Evolutionary conservation across 306 rosid genomes (phyloP), one percentile per base, ranked within the genome.

Genomic region (Canavalia gladiata): DNA sequence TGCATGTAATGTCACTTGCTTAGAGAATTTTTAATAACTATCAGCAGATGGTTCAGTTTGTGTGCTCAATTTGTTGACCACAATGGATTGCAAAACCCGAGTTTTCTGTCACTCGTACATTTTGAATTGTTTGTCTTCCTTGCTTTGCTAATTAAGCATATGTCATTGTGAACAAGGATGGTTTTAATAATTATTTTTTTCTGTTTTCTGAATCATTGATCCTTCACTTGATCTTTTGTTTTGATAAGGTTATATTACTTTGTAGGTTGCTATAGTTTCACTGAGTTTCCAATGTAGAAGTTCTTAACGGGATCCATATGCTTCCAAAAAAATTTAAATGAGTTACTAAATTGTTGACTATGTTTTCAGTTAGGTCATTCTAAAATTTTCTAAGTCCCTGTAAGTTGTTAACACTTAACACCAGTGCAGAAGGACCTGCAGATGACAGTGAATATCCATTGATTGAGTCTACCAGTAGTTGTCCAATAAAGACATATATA

Each of bases 1-100:
- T 49, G 30, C 50, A 35, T 51, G 37, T 39, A 28, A 68, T 49
- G 35, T 60, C 41, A 49, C 46, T 31, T 30, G n/a, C 25, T 18
- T 18, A 18, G 42, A 45, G 42, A 64, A n/a, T 39, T 29, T 68
- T 50, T 68, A 7, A 41, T 41, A 76, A 57, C 43, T 66, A 11
- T 52, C 39, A 55, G 25, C n/a, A 33, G 60, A 74, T 81, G 45
- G 69, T 66, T 74, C 12, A 8, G 42, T 37, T n/a, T 5, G 75
- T 35, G 50, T 57, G 62, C 82, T 77, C 37, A 55, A 11, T 77
- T 63, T 70, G 50, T 76, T 76, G 58, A 60, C 35, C 60, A 37
- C 28, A 50, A 75, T 8, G 33, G 46, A 28, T 18, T 29, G 46
- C 68, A 39, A 68, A 78, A 54, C 47, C 47, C 54, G 45, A 68